Evolutionary conservation across 306 rosid species (phyloP).

Genomic region (Quercus aquifolioides): DNA sequence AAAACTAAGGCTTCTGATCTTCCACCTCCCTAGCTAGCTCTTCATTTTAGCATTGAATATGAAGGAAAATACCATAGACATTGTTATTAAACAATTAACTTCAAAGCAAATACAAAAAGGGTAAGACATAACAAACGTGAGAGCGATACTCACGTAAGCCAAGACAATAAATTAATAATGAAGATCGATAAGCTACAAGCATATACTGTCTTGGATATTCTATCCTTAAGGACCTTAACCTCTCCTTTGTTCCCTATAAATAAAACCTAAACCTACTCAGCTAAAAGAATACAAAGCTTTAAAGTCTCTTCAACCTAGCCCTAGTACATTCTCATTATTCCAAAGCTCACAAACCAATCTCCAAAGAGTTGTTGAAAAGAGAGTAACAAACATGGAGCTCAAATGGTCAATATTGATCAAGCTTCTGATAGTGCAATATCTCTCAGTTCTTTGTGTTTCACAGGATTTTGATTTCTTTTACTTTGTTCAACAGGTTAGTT

Average conservation of each 20-base stretch:
- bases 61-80: not conserved
- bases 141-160: not conserved
- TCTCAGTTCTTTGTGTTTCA: slow-evolving; percentile 43
- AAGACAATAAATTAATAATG: not conserved
- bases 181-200: not conserved
- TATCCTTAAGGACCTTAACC: not conserved
- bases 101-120: not conserved
- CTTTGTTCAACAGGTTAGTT: slow-evolving; percentile 73
- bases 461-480: slow-evolving; percentile 77
- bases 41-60: not conserved
- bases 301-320: not conserved
- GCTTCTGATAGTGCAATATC: slow-evolving; percentile 46
- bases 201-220: slow-evolving; percentile 33
- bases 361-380: not conserved
- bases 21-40: too few relatives aligned
- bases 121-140: not conserved
- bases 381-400: slow-evolving; percentile 32
- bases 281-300: too few relatives aligned
- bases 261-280: not conserved
- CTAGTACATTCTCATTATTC: not conserved
- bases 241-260: slow-evolving; percentile 25
- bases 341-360: slow-evolving; percentile 2
- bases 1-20: too few relatives aligned
- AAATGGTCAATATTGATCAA: slow-evolving; percentile 23
- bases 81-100: not conserved